Evolutionary conservation across 768 basidiomycete genomes (phyloP).

Genomic region (Cystofilobasidium ferigula): DNA sequence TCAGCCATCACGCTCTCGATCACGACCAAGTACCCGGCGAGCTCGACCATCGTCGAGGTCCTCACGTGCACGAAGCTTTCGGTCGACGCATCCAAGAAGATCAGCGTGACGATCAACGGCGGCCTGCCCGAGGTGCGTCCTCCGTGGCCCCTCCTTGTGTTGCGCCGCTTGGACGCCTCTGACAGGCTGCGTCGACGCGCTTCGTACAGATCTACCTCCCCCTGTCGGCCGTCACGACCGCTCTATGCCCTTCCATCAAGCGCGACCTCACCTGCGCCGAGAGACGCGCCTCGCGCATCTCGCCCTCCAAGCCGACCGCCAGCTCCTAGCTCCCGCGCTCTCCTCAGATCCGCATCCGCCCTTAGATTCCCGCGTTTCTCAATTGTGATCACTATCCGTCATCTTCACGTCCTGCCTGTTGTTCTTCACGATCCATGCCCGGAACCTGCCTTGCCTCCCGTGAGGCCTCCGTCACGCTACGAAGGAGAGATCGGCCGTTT

Average conservation of each 20-base stretch:
- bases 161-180: background rate
- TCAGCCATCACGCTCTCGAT: background rate
- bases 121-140: constrained; percentile 13
- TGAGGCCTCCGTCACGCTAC: no score
- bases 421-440: no score
- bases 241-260: background rate
- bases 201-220: constrained; percentile 15
- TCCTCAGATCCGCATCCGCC: no score
- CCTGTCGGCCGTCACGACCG: background rate
- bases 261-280: background rate
- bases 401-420: no score
- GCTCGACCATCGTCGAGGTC: constrained; percentile 12
- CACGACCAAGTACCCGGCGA: constrained; percentile 8
- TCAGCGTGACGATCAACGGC: background rate
- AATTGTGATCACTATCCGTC: no score
- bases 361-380: no score
- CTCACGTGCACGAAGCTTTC: background rate
- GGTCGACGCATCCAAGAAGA: background rate
- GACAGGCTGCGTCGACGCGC: background rate
- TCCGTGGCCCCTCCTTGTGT: background rate
- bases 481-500: no score
- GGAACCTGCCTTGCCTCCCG: no score
- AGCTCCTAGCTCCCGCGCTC: no score
- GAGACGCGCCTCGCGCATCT: background rate
- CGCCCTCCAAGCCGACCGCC: background rate